Evolutionary conservation across 768 basidiomycete genomes (phyloP), one percentile per base, ranked within the genome.

Genomic region (Lactarius akahatsu): DNA sequence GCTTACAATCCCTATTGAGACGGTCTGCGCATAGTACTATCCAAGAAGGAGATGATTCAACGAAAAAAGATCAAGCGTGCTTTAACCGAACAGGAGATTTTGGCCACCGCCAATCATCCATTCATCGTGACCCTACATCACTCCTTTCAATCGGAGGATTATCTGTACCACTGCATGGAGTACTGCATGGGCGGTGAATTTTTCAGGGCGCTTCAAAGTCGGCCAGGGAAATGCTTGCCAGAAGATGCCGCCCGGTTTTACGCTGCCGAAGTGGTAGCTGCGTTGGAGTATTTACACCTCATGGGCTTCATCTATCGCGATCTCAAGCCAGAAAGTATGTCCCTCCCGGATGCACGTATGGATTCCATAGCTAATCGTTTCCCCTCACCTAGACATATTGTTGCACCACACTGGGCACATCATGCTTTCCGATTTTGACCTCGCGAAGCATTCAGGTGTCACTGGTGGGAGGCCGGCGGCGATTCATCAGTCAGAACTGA

Each of bases 171-270:
- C 77, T 97, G 95, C 82, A 95, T 94, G 93, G 93, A 98, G 78
- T 98, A 98, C 78, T 99, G 97, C 79, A 96, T 97, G 86, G 93
- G 97, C 41, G 97, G 97, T 64, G 97, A 99, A 75, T 99, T 99
- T 81, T 99, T 99, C 83, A 90, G 97, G 41, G 96, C 96, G 10
- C 80, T 99, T 69, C 97, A 99, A 77, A 92, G 91, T 57, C 85
- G 94, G 68, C 97, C 96, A 7, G 94, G 92, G n/a, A 98, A 95
- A 75, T 98, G 97, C 78, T 84, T 99, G 32, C 81, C 92, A 62
- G 97, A 99, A 79, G 96, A 98, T 63, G 94, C 91, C 34, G 90
- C 96, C 23, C 86, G 94, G 63, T 98, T 98, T 80, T 99, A 99
- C 76, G 96, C 97, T 66, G 97, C 97, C 70, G 97, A 99, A 80